A percentile compares a stretch with the other conserved stretches of the same genome.
Evolutionary conservation across 257 asterid species (phyloP).

Genomic region (Anisodus tanguticus): DNA sequence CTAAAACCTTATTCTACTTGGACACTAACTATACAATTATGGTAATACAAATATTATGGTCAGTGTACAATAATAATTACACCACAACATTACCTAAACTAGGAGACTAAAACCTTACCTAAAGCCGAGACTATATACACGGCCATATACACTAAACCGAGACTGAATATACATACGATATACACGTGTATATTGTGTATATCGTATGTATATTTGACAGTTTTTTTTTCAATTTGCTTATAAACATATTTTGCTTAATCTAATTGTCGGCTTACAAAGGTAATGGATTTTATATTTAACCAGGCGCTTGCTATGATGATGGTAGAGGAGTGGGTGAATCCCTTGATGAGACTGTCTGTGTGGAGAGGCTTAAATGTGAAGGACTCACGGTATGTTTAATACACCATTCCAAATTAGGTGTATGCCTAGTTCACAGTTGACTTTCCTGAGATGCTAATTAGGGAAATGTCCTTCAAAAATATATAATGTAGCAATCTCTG

Average conservation of each 20-base stretch:
- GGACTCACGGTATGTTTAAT: constrained; percentile 65
- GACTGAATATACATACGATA: no score
- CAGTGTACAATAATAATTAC: no score
- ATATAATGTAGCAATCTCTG: not conserved
- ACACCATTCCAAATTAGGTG: constrained; percentile 15
- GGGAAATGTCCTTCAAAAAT: not conserved
- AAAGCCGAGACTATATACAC: no score
- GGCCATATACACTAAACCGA: constrained; percentile 31
- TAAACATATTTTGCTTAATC: not conserved
- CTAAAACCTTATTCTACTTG: no score
- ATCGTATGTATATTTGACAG: not conserved
- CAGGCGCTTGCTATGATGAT: constrained; percentile 74
- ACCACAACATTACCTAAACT: no score
- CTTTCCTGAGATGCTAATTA: not conserved
- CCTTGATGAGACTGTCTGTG: constrained; percentile 73
- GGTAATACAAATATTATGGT: no score
- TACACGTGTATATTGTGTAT: no score
- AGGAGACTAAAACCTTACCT: no score
- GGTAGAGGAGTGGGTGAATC: constrained; percentile 67
- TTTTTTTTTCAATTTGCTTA: not conserved
- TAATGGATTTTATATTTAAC: not conserved
- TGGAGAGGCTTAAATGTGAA: constrained; percentile 43
- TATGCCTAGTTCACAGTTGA: not conserved
- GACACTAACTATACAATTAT: no score
- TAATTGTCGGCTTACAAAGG: not conserved